phyloP scores from a whole-genome alignment of 768 basidiomycete genomes.

The Suillus clintonianus region DNA sequence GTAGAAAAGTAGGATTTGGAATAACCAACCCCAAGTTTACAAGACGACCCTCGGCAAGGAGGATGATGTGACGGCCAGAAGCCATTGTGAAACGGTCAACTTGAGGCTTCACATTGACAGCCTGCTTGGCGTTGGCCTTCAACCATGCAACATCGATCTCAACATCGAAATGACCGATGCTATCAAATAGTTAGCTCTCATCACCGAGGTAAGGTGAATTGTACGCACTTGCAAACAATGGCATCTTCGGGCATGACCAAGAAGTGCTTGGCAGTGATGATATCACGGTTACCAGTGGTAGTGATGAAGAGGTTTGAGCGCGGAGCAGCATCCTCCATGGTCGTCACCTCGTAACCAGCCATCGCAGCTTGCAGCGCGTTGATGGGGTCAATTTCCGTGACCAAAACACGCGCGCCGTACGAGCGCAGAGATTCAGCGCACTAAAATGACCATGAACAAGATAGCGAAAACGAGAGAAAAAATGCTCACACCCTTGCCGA shows the following conservation, averaged over 20 bases:
- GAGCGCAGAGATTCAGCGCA: slow-evolving; percentile 96
- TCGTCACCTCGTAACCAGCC: slow-evolving; percentile 98
- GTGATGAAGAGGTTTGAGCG: slow-evolving; percentile 94
- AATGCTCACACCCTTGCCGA: slow-evolving; percentile 92
- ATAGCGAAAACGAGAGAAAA: neutral
- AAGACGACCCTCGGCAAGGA: slow-evolving; percentile 97
- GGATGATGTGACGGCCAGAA: slow-evolving; percentile 91
- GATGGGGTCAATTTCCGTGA: slow-evolving; percentile 99
- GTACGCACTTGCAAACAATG: slow-evolving; percentile 93
- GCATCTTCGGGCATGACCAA: slow-evolving; percentile 95
- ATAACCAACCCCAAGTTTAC: slow-evolving; percentile 95
- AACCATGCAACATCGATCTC: slow-evolving; percentile 99
- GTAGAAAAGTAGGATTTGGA: no score
- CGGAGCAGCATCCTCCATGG: slow-evolving; percentile 96
- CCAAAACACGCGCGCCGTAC: slow-evolving; percentile 94
- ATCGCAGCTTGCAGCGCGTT: slow-evolving; percentile 99
- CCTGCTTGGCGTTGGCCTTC: slow-evolving; percentile 85
- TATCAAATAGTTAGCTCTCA: slow-evolving; percentile 28
- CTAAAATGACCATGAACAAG: slow-evolving; percentile 39
- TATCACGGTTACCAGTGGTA: slow-evolving; percentile 98
- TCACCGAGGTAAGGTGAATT: slow-evolving; percentile 2
- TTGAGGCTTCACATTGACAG: slow-evolving; percentile 95
- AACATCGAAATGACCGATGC: slow-evolving; percentile 85
- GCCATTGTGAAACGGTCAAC: slow-evolving; percentile 97
- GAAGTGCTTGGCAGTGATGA: slow-evolving; percentile 93